A percentile compares a stretch with the other conserved stretches of the same genome.
These are phyloP conservation scores for Psidium friedrichsthalianum DNA, from an alignment of 345 rosid genomes.

Conservation along the genomic window DNA sequence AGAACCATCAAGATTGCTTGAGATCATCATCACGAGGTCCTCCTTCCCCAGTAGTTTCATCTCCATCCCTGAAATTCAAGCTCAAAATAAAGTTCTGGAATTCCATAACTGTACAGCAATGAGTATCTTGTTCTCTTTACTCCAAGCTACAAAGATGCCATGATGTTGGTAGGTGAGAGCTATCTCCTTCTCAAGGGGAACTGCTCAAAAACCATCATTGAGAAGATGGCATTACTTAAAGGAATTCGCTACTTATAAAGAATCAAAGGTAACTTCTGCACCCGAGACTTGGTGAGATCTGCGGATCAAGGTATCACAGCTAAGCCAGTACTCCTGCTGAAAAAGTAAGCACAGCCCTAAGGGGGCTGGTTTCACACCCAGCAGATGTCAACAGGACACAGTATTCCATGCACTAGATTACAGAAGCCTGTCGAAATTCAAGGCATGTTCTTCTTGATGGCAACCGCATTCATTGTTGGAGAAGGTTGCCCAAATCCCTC, in stretches of 20 bases:
- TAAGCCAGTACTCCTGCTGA: constrained; percentile 55
- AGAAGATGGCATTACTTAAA: constrained; percentile 32
- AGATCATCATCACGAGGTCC: constrained; percentile 44
- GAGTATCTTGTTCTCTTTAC: constrained; percentile 55
- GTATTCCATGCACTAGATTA: constrained; percentile 58
- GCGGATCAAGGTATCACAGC: constrained; percentile 66
- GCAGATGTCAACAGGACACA: constrained; percentile 41
- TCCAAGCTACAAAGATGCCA: constrained; percentile 49
- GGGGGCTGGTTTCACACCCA: constrained; percentile 52
- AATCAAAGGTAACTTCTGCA: constrained; percentile 48
- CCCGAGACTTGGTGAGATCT: constrained; percentile 54
- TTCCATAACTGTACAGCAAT: constrained; percentile 37
- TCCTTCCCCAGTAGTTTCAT: constrained; percentile 60
- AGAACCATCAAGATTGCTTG: constrained; percentile 51
- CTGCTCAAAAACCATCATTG: constrained; percentile 35
- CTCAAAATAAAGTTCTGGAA: constrained; percentile 41
- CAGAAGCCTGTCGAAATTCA: constrained; percentile 54
- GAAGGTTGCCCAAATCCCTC: constrained; percentile 37
- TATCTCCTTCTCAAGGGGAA: constrained; percentile 57
- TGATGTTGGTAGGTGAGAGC: constrained; percentile 61
- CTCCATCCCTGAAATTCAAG: constrained; percentile 61
- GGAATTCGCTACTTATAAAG: constrained; percentile 52
- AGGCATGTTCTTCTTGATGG: constrained; percentile 63
- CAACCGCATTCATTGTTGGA: constrained; percentile 31
- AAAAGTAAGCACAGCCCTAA: constrained; percentile 50